phyloP scores from a whole-genome alignment of 2,329 filamentous ascomycete genomes.

The Falciphora oryzae region DNA sequence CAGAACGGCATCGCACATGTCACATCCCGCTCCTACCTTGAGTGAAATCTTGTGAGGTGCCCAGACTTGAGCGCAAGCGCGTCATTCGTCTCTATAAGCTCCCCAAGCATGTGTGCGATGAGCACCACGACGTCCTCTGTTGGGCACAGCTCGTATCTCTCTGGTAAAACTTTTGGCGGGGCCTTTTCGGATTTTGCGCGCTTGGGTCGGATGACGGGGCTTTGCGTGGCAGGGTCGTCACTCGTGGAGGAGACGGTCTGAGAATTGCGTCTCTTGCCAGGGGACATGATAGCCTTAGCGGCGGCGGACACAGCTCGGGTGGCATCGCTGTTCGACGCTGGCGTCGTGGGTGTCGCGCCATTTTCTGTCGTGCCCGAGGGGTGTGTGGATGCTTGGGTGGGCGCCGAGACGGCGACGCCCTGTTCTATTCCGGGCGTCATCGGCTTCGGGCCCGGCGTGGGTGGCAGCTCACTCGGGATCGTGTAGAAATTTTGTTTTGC shows the following conservation, averaged over 20 bases:
- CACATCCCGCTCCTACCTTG: constrained; percentile 51
- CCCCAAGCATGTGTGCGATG: constrained; percentile 91
- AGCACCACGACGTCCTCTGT: constrained; percentile 83
- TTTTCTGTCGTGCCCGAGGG: constrained; percentile 15
- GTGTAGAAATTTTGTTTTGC: constrained; percentile 7
- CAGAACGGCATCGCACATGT: background rate
- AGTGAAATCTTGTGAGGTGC: constrained; percentile 90
- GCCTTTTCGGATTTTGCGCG: constrained; percentile 44
- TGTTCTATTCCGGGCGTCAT: constrained; percentile 24
- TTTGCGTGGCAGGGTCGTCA: background rate
- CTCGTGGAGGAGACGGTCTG: constrained; percentile 20
- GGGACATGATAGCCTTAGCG: constrained; percentile 22
- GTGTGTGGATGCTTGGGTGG: constrained; percentile 14
- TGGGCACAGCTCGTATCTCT: constrained; percentile 73
- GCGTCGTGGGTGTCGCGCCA: constrained; percentile 2
- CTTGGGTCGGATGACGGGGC: constrained; percentile 34
- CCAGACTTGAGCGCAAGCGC: constrained; percentile 77
- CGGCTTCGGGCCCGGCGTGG: constrained; percentile 19
- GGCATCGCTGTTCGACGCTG: background rate
- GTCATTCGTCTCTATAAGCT: constrained; percentile 91
- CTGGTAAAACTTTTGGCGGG: constrained; percentile 57
- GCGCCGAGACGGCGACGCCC: constrained; percentile 15
- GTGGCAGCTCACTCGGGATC: constrained; percentile 21
- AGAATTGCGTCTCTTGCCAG: constrained; percentile 40
- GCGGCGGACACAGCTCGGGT: background rate